These are phyloP conservation scores for Heterobasidion annosum DNA, from an alignment of 1,284 basidiomycete genomes.

Conservation along the genomic window DNA sequence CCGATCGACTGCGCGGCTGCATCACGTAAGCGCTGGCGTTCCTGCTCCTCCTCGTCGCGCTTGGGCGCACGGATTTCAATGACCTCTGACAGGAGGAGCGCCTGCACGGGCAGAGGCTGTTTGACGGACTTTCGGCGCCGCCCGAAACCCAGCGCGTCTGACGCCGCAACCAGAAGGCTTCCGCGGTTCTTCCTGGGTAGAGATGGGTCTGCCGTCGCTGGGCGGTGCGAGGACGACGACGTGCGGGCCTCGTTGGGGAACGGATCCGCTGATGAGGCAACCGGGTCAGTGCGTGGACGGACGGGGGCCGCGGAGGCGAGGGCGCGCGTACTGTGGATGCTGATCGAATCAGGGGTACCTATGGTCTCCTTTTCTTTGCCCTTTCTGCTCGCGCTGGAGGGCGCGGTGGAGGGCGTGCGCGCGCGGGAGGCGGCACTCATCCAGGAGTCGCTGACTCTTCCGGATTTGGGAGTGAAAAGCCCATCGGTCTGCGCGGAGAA, in stretches of 20 bases:
- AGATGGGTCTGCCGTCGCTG: slow-evolving; percentile 14
- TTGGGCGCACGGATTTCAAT: slow-evolving; percentile 57
- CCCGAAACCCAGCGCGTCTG: slow-evolving; percentile 40
- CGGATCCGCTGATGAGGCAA: not conserved
- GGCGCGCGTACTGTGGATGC: not conserved
- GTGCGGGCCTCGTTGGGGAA: not conserved
- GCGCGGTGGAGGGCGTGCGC: slow-evolving; percentile 8
- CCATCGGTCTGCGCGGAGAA: not conserved
- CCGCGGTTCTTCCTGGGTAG: slow-evolving; percentile 19
- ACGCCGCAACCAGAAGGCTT: slow-evolving; percentile 47
- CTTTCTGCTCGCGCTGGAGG: slow-evolving; percentile 5
- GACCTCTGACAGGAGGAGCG: slow-evolving; percentile 49
- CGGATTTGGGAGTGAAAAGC: not conserved
- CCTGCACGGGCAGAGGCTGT: slow-evolving; percentile 15
- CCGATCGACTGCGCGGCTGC: slow-evolving; percentile 70
- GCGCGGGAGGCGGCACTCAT: not conserved
- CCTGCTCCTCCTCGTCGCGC: slow-evolving; percentile 52
- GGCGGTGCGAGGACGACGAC: slow-evolving; percentile 1
- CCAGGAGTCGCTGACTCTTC: slow-evolving; percentile 4
- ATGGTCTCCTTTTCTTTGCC: slow-evolving; percentile 11
- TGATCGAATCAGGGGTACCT: slow-evolving; percentile 8
- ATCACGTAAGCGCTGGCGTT: slow-evolving; percentile 61
- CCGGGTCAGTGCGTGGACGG: too few relatives aligned
- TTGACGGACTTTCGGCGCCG: slow-evolving; percentile 29
- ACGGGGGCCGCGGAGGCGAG: too few relatives aligned